A percentile compares a stretch with the other conserved stretches of the same genome.
Evolutionary conservation across 2,329 filamentous ascomycete species (phyloP).

Genomic region (Chalaropsis ovoidea): DNA sequence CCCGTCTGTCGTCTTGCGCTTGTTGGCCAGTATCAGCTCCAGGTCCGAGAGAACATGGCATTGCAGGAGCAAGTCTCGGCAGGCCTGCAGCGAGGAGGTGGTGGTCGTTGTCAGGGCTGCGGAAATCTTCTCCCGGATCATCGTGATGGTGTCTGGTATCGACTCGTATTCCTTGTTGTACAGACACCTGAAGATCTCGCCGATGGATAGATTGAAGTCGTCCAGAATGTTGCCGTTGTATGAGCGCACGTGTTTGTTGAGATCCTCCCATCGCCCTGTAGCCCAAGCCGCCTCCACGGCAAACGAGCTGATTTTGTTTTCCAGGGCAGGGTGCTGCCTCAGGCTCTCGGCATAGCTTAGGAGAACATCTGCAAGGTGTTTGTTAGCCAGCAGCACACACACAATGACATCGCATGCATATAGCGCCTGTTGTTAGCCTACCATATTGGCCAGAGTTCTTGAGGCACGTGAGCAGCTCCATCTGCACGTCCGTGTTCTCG

Average conservation of each 20-base stretch:
- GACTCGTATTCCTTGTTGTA: constrained; percentile 43
- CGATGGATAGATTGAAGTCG: constrained; percentile 78
- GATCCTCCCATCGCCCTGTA: constrained; percentile 66
- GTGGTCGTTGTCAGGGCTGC: constrained; percentile 64
- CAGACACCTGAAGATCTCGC: constrained; percentile 48
- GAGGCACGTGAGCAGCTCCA: constrained; percentile 75
- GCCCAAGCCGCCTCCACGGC: constrained; percentile 89
- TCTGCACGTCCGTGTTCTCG: constrained; percentile 63
- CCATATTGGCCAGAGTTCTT: constrained; percentile 94
- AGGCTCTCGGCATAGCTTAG: constrained; percentile 80
- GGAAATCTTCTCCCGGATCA: constrained; percentile 59
- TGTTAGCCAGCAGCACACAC: constrained; percentile 24
- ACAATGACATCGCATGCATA: neutral
- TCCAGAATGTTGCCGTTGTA: constrained; percentile 43
- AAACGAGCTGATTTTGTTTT: constrained; percentile 63
- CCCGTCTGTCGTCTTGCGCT: neutral
- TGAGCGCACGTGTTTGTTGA: constrained; percentile 55
- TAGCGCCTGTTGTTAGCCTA: constrained; percentile 34
- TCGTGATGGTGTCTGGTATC: constrained; percentile 42
- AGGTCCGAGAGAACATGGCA: constrained; percentile 82
- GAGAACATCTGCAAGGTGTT: constrained; percentile 54
- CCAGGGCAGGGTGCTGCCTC: constrained; percentile 41
- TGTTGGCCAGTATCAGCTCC: constrained; percentile 55
- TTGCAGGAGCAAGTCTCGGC: constrained; percentile 74
- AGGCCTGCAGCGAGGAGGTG: constrained; percentile 71